Conservation (phyloP, 768 basidiomycete species). For the Serendipita sp. region DNA sequence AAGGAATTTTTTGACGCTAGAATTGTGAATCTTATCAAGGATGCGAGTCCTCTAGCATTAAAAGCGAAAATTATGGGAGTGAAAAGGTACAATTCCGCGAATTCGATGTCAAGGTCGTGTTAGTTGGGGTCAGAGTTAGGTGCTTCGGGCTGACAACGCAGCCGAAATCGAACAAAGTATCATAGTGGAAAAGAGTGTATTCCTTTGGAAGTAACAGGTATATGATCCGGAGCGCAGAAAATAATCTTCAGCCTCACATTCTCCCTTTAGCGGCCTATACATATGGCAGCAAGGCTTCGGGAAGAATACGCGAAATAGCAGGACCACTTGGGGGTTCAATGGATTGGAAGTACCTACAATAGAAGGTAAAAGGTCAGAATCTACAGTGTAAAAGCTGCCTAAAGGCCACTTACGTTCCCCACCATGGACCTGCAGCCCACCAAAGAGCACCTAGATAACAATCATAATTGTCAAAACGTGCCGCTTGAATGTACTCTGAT, state of each 20-base stretch:
- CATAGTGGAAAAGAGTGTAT: not conserved
- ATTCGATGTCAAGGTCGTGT: no score
- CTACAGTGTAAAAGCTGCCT: not conserved
- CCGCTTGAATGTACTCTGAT: not conserved
- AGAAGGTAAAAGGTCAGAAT: not conserved
- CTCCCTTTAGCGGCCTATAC: not conserved
- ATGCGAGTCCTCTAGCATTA: no score
- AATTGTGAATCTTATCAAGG: no score
- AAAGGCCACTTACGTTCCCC: slow-evolving; percentile 10
- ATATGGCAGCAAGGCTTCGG: slow-evolving; percentile 26
- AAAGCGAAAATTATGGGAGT: no score
- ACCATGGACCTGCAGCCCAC: slow-evolving; percentile 50
- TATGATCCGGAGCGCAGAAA: not conserved
- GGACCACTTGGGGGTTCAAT: slow-evolving; percentile 38
- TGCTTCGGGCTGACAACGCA: no score
- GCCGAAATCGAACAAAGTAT: not conserved
- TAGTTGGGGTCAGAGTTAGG: no score
- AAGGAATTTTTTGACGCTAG: no score
- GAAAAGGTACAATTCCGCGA: no score
- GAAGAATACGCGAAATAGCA: slow-evolving; percentile 37
- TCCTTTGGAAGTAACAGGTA: not conserved
- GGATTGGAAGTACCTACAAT: slow-evolving; percentile 2
- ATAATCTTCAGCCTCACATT: not conserved
- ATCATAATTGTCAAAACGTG: no score
- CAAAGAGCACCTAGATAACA: slow-evolving; percentile 30